These are phyloP conservation scores for Rhynchospora breviuscula DNA, from an alignment of 176 grass and related monocot species.

Conservation along the genomic window DNA sequence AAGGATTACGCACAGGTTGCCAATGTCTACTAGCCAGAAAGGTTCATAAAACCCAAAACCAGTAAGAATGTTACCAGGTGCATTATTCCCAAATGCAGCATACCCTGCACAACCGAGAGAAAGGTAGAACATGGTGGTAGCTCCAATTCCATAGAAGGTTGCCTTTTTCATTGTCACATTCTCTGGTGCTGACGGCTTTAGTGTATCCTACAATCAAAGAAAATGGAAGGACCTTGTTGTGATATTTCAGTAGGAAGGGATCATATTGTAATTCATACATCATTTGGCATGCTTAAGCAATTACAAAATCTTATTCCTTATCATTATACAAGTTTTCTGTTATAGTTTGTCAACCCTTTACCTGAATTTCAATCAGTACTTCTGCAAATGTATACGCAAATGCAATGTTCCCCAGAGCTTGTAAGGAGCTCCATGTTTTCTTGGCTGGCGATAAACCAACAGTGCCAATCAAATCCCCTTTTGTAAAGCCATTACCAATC, in stretches of 20 bases:
- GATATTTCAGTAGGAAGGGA: neutral
- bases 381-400: constrained; percentile 91
- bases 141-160: constrained; percentile 41
- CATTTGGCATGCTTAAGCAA: neutral
- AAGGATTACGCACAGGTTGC: constrained; percentile 80
- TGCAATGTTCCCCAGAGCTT: constrained; percentile 82
- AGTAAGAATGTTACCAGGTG: constrained; percentile 77
- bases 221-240: neutral
- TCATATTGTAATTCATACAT: neutral
- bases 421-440: constrained; percentile 67
- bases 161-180: constrained; percentile 85
- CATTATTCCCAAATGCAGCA: constrained; percentile 74
- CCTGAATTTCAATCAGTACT: constrained; percentile 92
- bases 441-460: constrained; percentile 32
- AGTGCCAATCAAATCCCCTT: constrained; percentile 30
- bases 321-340: neutral
- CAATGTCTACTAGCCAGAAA: constrained; percentile 92
- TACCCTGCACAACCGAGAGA: constrained; percentile 69
- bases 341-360: constrained; percentile 10
- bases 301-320: neutral
- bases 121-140: constrained; percentile 87
- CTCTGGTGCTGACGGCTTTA: constrained; percentile 62
- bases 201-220: constrained; percentile 41
- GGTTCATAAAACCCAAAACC: constrained; percentile 91
- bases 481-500: constrained; percentile 36